A percentile compares a stretch with the other conserved stretches of the same genome.
These are phyloP conservation scores for Vitis hybrid DNA, from an alignment of 177 flowering plant genomes.

Conservation along the genomic window DNA sequence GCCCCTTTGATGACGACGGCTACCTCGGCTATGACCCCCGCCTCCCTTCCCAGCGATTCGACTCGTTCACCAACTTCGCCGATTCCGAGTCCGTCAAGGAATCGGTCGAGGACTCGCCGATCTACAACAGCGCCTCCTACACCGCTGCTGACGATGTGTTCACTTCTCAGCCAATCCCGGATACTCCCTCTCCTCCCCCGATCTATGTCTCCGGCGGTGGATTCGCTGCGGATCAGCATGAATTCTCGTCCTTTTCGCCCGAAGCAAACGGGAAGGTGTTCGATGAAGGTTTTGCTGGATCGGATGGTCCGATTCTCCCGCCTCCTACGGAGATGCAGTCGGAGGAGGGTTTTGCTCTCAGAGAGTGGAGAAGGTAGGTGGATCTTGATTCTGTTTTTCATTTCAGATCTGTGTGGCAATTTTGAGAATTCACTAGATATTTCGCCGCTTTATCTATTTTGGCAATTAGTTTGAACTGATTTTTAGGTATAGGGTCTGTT, in stretches of 20 bases:
- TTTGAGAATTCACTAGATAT: background rate
- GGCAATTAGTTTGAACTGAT: background rate
- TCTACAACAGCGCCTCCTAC: slow-evolving; percentile 6
- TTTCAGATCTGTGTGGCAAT: slow-evolving; percentile 4
- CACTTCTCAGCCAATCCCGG: slow-evolving; percentile 11
- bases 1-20: slow-evolving; percentile 43
- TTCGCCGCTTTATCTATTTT: background rate
- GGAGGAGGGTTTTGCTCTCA: slow-evolving; percentile 34
- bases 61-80: slow-evolving; percentile 37
- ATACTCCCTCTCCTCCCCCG: slow-evolving; percentile 25
- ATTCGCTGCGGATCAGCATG: slow-evolving; percentile 14
- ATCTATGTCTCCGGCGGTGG: slow-evolving; percentile 21
- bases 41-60: slow-evolving; percentile 39
- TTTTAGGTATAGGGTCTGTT: slow-evolving; percentile 2
- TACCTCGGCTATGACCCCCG: slow-evolving; percentile 41
- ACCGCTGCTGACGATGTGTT: slow-evolving; percentile 14
- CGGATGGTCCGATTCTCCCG: slow-evolving; percentile 45
- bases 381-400: background rate
- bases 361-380: slow-evolving; percentile 39
- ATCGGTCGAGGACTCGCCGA: slow-evolving; percentile 16
- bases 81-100: slow-evolving; percentile 35
- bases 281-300: slow-evolving; percentile 23
- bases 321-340: slow-evolving; percentile 57
- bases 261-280: slow-evolving; percentile 16
- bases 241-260: slow-evolving; percentile 12